These are phyloP conservation scores for Myriosclerotinia curreyana DNA, from an alignment of 2,329 filamentous ascomycete genomes.

Conservation along the genomic window DNA sequence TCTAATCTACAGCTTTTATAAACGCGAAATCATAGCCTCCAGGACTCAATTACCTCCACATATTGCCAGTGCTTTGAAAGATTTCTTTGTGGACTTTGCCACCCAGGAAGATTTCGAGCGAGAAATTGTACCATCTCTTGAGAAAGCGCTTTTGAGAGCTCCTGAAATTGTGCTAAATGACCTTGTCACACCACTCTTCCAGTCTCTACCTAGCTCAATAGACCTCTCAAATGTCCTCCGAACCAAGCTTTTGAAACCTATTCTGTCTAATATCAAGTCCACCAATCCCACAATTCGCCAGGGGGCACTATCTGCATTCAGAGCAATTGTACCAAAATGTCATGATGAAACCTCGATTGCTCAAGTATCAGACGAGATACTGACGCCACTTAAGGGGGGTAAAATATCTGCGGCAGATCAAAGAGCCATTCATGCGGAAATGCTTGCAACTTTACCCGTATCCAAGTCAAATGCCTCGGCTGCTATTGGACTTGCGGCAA, in stretches of 20 bases:
- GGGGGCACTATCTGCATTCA: slow-evolving; percentile 73
- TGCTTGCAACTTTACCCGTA: slow-evolving; percentile 64
- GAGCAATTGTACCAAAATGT: slow-evolving; percentile 62
- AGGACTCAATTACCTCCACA: slow-evolving; percentile 67
- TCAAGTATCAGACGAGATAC: slow-evolving; percentile 72
- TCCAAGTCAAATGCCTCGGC: slow-evolving; percentile 62
- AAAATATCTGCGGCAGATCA: slow-evolving; percentile 86
- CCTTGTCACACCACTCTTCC: slow-evolving; percentile 69
- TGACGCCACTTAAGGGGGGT: slow-evolving; percentile 73
- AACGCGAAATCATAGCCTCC: slow-evolving; percentile 80
- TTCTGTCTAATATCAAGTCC: slow-evolving; percentile 89
- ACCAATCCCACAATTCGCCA: slow-evolving; percentile 75
- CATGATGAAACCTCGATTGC: slow-evolving; percentile 56
- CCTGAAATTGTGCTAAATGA: slow-evolving; percentile 86
- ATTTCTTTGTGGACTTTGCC: slow-evolving; percentile 79
- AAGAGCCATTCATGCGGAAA: slow-evolving; percentile 75
- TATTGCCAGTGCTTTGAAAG: slow-evolving; percentile 67
- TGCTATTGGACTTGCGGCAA: slow-evolving; percentile 60
- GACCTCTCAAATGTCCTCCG: slow-evolving; percentile 76
- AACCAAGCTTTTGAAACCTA: slow-evolving; percentile 73
- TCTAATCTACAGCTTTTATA: slow-evolving; percentile 77
- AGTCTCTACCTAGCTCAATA: slow-evolving; percentile 63
- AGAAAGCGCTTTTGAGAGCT: slow-evolving; percentile 83
- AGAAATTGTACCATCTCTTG: slow-evolving; percentile 74
- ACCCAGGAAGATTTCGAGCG: slow-evolving; percentile 70